A percentile compares a stretch with the other conserved stretches of the same genome.
phyloP scores from a whole-genome alignment of 2,329 filamentous ascomycete genomes.

The Rosellinia necatrix region DNA sequence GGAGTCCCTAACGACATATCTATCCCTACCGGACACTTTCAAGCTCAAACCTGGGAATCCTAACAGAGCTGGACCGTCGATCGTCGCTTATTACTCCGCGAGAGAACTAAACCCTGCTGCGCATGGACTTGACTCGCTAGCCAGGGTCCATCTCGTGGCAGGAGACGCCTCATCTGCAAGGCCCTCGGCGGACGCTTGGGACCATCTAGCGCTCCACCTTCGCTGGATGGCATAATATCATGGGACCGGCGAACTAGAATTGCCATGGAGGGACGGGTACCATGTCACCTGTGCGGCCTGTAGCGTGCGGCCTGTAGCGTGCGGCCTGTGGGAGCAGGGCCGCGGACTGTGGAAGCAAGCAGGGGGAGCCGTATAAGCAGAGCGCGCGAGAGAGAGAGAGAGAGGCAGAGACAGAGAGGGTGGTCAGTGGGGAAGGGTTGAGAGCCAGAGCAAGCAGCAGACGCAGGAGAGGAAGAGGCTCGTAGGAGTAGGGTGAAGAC shows the following conservation, averaged over 20 bases:
- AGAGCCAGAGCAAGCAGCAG: not conserved
- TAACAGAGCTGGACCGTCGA: conserved; percentile 40
- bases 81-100: conserved; percentile 34
- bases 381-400: no score
- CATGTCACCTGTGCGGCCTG: conserved; percentile 3
- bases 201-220: conserved; percentile 30
- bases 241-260: conserved; percentile 1
- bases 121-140: conserved; percentile 22
- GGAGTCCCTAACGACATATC: conserved; percentile 36
- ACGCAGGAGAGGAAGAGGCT: not conserved
- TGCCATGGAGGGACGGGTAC: not conserved
- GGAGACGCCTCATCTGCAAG: conserved; percentile 35
- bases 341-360: no score
- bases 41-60: conserved; percentile 42
- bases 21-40: conserved; percentile 31
- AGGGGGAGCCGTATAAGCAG: conserved; percentile 14
- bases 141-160: conserved; percentile 32
- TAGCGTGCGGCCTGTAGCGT: no score
- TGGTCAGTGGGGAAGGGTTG: conserved; percentile 5
- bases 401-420: conserved; percentile 3
- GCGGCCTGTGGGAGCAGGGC: no score
- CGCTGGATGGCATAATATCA: conserved; percentile 24
- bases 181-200: conserved; percentile 31
- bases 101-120: conserved; percentile 26
- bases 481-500: not conserved